Evolutionary conservation across 2,329 filamentous ascomycete species (phyloP).

Genomic region (Hypoxylon rubiginosum): DNA sequence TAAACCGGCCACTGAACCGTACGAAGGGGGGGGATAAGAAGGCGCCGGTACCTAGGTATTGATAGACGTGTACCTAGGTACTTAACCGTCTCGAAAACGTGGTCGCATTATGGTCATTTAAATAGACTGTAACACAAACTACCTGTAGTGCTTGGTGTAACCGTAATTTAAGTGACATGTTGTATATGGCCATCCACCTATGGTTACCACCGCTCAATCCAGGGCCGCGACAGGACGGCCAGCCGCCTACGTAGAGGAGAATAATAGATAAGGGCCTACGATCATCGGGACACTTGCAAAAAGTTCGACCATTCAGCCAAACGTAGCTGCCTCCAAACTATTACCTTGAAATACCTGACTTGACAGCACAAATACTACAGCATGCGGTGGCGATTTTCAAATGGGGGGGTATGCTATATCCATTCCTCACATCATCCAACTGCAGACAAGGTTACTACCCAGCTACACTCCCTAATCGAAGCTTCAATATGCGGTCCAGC

Average conservation of each 20-base stretch:
- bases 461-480: neutral
- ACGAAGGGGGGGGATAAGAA: too few species aligned
- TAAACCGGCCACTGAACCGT: too few species aligned
- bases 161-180: neutral
- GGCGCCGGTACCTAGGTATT: too few species aligned
- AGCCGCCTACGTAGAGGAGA: neutral
- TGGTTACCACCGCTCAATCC: neutral
- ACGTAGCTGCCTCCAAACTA: too few species aligned
- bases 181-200: neutral
- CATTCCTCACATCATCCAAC: neutral
- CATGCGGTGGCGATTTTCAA: neutral
- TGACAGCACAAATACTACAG: neutral
- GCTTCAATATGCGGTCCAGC: constrained; percentile 6
- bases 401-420: neutral
- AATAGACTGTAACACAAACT: too few species aligned
- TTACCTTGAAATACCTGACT: too few species aligned
- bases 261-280: neutral
- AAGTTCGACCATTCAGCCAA: too few species aligned
- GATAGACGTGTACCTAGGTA: too few species aligned
- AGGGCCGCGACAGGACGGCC: neutral
- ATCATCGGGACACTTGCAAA: neutral
- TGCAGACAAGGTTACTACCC: neutral
- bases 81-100: too few species aligned
- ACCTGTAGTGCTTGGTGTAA: neutral
- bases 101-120: too few species aligned